A percentile compares a stretch with the other conserved stretches of the same genome.
Conservation (phyloP, 805 yeast species). For the Kockiozyma suomiensis region DNA sequence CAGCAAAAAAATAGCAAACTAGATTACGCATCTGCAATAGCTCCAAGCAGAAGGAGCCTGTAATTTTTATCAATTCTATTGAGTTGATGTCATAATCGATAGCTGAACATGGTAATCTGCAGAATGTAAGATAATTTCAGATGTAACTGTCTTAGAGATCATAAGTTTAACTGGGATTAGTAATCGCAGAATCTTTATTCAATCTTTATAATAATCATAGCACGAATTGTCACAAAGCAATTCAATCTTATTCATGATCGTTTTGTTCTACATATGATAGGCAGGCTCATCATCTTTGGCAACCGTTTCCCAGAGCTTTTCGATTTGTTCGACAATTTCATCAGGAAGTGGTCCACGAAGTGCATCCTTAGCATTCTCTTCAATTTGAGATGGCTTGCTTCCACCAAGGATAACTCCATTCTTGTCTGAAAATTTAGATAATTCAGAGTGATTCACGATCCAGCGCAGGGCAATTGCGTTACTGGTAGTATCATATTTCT, state of each 20-base stretch:
- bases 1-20: too few relatives aligned
- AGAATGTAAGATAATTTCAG: too few relatives aligned
- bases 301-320: constrained; percentile 7
- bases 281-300: not conserved
- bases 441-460: constrained; percentile 34
- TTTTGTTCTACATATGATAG: not conserved
- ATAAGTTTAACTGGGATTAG: too few relatives aligned
- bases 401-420: constrained; percentile 37
- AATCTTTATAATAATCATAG: too few relatives aligned
- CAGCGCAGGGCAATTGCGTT: constrained; percentile 33
- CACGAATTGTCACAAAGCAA: too few relatives aligned
- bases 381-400: constrained; percentile 29
- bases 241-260: too few relatives aligned
- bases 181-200: not conserved
- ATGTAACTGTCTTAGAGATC: too few relatives aligned
- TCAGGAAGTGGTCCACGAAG: constrained; percentile 35
- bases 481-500: constrained; percentile 1
- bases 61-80: too few relatives aligned
- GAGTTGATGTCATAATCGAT: too few relatives aligned
- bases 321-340: constrained; percentile 32
- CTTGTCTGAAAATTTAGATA: constrained; percentile 33
- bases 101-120: too few relatives aligned
- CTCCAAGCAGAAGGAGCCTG: too few relatives aligned
- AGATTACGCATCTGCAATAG: too few relatives aligned
- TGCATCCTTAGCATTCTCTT: constrained; percentile 32